These are phyloP conservation scores for Mortierella antarctica DNA, from an alignment of 192 early-diverging fungal species.

Conservation along the genomic window DNA sequence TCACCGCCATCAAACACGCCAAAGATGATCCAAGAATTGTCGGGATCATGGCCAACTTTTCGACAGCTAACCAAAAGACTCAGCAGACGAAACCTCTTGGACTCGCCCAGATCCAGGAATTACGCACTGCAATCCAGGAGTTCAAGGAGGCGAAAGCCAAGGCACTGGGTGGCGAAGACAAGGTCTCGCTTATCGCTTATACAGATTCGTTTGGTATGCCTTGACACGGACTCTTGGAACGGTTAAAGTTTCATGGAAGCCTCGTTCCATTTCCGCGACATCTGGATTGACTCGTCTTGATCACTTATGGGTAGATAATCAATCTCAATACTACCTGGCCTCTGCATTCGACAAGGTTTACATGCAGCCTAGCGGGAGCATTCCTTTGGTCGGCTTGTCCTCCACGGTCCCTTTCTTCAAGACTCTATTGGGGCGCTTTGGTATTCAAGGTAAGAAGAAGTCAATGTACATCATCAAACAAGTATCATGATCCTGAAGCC, in stretches of 20 bases:
- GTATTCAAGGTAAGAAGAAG: constrained; percentile 53
- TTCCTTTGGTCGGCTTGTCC: constrained; percentile 71
- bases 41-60: constrained; percentile 57
- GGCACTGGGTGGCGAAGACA: constrained; percentile 54
- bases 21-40: constrained; percentile 62
- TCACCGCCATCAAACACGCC: constrained; percentile 58
- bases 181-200: constrained; percentile 65
- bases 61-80: constrained; percentile 22
- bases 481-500: too few species aligned
- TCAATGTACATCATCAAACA: neutral
- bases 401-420: constrained; percentile 65
- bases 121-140: constrained; percentile 60
- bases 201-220: constrained; percentile 72
- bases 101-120: constrained; percentile 72
- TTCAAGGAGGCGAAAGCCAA: constrained; percentile 65
- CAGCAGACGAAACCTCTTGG: constrained; percentile 43
- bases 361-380: constrained; percentile 67
- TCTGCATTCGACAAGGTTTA: constrained; percentile 71
- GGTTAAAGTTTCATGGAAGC: too few species aligned
- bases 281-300: neutral
- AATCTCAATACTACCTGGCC: constrained; percentile 73
- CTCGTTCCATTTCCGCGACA: neutral
- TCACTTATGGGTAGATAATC: constrained; percentile 56
- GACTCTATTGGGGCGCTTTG: constrained; percentile 66
- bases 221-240: neutral